Base-by-base conservation (phyloP, 805 yeast genomes). In the Saturnispora diversa region DNA sequence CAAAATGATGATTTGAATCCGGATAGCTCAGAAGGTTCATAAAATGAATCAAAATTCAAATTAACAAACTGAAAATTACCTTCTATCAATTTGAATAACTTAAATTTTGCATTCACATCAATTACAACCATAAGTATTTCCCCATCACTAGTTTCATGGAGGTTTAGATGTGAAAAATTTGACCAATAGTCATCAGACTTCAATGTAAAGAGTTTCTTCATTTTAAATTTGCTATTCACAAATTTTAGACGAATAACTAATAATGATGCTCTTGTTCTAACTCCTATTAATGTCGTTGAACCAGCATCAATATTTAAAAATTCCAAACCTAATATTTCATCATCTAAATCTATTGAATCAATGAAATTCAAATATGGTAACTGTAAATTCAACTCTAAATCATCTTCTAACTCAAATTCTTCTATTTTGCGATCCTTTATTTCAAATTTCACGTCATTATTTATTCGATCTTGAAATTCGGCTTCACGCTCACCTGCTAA, bases 31-130 rank as follows among this genome's bases (percentile, higher is more conserved):
- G 59, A 60, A 0, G 70, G 64, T 44, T 74, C 75, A 37, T 61
- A 53, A 9, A 66, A 54, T 6, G 63, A 47, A 5, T 35, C 32
- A 28, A 21, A 35, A 7, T 40, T 32, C n/a, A 46, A 34, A 8
- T 39, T 30, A 1, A 44, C 8, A 13, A 41, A 35, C 7, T 19
- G 31, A 31, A 42, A 44, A 2, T 24, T 34, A 2, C 26, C 3
- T 43, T 33, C 40, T 9, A 37, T 13, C 13, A 63, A 44, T 12
- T 51, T 48, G 52, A 69, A 70, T 1, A 69, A 31, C 2, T 62
- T 63, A 66, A 78, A 73, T 39, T 72, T 68, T 0, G 85, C 85
- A 27, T 64, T 62, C 1, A 63, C 49, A 51, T 79, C 85, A 6
- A 76, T 54, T 1, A 69, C 51, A 0, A 66, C 69, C 45, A 76